Conservation (phyloP, 208 protist species). For the Acanthamoeba divionensis region DNA sequence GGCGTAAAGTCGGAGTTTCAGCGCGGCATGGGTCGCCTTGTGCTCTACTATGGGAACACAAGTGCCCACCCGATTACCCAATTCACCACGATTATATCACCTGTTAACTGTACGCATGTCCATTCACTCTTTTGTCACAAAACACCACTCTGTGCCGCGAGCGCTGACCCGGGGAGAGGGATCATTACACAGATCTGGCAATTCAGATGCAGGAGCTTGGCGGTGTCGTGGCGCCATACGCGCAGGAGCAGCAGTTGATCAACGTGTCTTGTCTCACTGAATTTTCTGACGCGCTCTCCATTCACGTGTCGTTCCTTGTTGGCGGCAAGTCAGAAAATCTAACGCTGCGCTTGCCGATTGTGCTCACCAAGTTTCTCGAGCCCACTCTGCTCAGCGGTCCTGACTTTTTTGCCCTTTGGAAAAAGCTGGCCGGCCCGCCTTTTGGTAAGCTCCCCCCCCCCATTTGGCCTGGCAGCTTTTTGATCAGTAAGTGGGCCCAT, state of each 20-base stretch:
- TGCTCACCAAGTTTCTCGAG: constrained; percentile 55
- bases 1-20: constrained; percentile 48
- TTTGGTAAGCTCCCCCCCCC: background rate
- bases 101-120: constrained; percentile 30
- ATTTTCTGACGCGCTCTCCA: constrained; percentile 15
- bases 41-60: constrained; percentile 46
- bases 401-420: constrained; percentile 51
- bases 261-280: constrained; percentile 49
- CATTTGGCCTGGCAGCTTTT: background rate
- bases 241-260: constrained; percentile 54
- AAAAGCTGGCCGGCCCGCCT: constrained; percentile 31
- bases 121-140: no score
- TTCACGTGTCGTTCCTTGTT: constrained; percentile 22
- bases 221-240: background rate
- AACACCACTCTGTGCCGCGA: no score
- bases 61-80: constrained; percentile 25
- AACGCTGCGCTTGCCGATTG: constrained; percentile 37
- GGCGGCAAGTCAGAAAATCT: constrained; percentile 45
- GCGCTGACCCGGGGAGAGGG: no score
- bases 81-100: constrained; percentile 45
- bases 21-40: background rate
- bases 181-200: no score
- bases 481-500: no score
- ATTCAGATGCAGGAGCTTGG: constrained; percentile 32
- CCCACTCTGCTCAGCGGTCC: background rate